Percentiles rank a stretch among this genome's conserved stretches.
Evolutionary conservation across 495 filamentous ascomycete genomes (phyloP).

Genomic region (Glonium stellatum): DNA sequence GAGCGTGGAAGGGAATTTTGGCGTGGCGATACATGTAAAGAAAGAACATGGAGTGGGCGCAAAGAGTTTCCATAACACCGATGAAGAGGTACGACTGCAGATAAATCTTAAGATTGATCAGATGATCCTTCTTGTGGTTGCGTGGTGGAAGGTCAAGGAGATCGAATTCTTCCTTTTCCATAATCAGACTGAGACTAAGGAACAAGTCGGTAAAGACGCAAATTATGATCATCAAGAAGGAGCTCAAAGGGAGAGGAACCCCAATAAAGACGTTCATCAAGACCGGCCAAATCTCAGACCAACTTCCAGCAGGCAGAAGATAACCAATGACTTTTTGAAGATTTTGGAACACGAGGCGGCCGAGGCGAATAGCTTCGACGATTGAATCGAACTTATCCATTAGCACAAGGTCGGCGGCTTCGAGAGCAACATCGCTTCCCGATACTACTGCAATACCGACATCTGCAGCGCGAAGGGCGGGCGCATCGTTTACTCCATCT

Average conservation of each 20-base stretch:
- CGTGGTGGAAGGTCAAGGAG: conserved; percentile 30
- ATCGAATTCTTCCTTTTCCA: conserved; percentile 36
- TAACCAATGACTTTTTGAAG: conserved; percentile 27
- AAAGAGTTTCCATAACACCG: conserved; percentile 44
- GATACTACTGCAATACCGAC: conserved; percentile 23
- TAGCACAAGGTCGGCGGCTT: conserved; percentile 28
- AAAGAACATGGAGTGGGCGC: conserved; percentile 48
- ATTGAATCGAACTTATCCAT: conserved; percentile 22
- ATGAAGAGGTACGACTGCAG: conserved; percentile 47
- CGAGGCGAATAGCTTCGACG: conserved; percentile 22
- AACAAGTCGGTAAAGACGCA: conserved; percentile 37
- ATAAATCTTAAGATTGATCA: conserved; percentile 48
- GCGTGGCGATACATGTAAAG: conserved; percentile 44
- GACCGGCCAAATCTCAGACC: conserved; percentile 38
- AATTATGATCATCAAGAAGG: conserved; percentile 37
- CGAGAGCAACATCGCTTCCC: conserved; percentile 26
- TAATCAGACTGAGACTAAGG: conserved; percentile 31
- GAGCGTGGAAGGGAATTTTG: conserved; percentile 40
- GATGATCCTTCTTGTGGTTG: conserved; percentile 30
- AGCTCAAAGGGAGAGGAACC: conserved; percentile 34
- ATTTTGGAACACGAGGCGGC: conserved; percentile 30
- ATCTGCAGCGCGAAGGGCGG: conserved; percentile 22
- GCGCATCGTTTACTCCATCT: conserved; percentile 29
- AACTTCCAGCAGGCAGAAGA: conserved; percentile 28
- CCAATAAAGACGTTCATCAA: conserved; percentile 37